Percentiles rank a stretch among this genome's conserved stretches.
These are phyloP conservation scores for Plasmodium vivax DNA, from an alignment of 169 alveolate species.

Conservation along the genomic window DNA sequence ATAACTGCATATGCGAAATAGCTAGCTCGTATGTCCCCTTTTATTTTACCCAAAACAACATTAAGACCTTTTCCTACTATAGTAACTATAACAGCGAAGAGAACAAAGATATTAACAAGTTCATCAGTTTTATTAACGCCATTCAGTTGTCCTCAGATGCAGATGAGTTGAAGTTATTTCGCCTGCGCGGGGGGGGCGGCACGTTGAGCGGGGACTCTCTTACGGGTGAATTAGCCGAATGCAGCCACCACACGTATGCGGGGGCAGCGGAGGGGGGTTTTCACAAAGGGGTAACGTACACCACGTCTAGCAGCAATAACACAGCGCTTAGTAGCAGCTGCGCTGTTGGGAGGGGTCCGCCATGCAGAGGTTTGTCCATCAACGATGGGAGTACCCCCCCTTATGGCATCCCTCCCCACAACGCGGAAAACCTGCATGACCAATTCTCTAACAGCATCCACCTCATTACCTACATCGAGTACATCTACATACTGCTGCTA, in stretches of 20 bases:
- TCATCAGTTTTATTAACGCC: constrained; percentile 26
- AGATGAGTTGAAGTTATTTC: constrained; percentile 17
- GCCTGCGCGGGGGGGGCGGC: not conserved
- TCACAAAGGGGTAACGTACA: not conserved
- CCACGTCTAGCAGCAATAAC: not conserved
- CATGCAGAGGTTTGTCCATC: not conserved
- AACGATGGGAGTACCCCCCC: not conserved
- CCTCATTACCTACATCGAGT: constrained; percentile 63
- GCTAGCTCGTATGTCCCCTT: constrained; percentile 76
- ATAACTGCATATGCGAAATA: constrained; percentile 73
- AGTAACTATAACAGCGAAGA: constrained; percentile 55
- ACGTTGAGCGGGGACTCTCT: not conserved
- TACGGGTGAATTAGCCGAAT: not conserved
- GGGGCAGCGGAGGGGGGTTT: not conserved
- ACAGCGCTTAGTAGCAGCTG: not conserved
- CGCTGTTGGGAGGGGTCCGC: not conserved
- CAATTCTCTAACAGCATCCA: constrained; percentile 9
- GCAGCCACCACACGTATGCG: not conserved
- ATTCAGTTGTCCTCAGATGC: constrained; percentile 10
- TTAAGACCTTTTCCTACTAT: constrained; percentile 69
- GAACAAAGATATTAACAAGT: constrained; percentile 44
- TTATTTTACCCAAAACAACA: constrained; percentile 57
- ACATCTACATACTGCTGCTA: constrained; percentile 51
- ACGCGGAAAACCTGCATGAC: not conserved
- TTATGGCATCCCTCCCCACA: not conserved